Conservation (phyloP, 495 filamentous ascomycete species). For the Penicillium tannophilum region DNA sequence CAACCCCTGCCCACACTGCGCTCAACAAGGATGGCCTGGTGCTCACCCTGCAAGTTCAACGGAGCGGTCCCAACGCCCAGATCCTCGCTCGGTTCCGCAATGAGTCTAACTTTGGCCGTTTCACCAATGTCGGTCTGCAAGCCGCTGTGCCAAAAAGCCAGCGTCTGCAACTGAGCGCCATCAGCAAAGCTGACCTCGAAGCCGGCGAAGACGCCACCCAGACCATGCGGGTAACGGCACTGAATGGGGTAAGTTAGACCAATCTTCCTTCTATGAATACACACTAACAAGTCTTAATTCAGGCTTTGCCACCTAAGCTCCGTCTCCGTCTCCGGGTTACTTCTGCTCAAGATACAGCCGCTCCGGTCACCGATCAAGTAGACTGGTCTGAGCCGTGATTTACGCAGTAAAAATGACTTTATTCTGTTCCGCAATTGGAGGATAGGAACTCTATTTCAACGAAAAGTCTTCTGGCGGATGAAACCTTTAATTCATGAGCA, state of each 20-base stretch:
- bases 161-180: conserved; percentile 84
- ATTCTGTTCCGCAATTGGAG: neutral
- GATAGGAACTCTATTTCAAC: conserved; percentile 3
- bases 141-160: conserved; percentile 96
- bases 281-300: conserved; percentile 10
- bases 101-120: conserved; percentile 59
- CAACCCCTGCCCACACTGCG: conserved; percentile 57
- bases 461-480: conserved; percentile 21
- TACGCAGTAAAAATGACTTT: neutral
- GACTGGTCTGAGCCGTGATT: conserved; percentile 84
- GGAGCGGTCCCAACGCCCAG: conserved; percentile 69
- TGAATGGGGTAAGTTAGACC: conserved; percentile 76
- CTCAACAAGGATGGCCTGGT: conserved; percentile 85
- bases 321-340: conserved; percentile 83
- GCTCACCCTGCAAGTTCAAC: conserved; percentile 79
- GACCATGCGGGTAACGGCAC: conserved; percentile 77
- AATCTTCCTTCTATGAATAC: neutral
- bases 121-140: conserved; percentile 77
- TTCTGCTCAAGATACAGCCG: conserved; percentile 69
- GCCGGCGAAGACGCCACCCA: conserved; percentile 83
- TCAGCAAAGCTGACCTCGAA: conserved; percentile 75
- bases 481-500: conserved; percentile 25
- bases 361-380: conserved; percentile 83
- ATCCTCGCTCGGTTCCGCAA: conserved; percentile 84
- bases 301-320: conserved; percentile 69